phyloP scores from a whole-genome alignment of 345 rosid genomes.

The Garcia nutans region DNA sequence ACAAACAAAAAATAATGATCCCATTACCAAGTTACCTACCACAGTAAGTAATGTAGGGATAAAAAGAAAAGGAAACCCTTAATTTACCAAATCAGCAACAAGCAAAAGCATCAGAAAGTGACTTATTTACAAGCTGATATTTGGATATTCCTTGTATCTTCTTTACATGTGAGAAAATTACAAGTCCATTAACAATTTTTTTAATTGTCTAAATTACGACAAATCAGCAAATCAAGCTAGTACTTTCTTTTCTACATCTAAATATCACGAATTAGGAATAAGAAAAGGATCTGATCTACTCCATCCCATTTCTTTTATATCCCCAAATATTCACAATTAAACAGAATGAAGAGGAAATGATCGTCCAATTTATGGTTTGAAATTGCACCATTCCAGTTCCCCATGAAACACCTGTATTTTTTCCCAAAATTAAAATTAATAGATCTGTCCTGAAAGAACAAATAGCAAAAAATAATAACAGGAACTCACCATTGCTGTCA shows the following conservation, averaged over 20 bases:
- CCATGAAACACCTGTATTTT: not conserved
- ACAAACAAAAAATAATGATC: constrained; percentile 16
- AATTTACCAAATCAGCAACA: not conserved
- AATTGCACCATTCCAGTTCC: not conserved
- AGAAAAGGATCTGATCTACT: not conserved
- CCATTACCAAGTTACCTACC: not conserved
- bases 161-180: not conserved
- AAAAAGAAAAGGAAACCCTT: not conserved
- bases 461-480: constrained; percentile 11
- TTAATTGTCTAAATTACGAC: no score
- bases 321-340: not conserved
- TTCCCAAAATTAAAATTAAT: not conserved
- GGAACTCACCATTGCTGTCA: constrained; percentile 71
- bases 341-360: not conserved
- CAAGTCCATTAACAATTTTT: not conserved
- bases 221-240: not conserved
- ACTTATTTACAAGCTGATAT: not conserved
- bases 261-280: not conserved
- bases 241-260: not conserved
- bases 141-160: not conserved
- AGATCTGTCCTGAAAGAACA: constrained; percentile 2
- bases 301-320: not conserved
- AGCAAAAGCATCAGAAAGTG: not conserved
- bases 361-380: not conserved
- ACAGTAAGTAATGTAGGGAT: not conserved